Conservation (phyloP, 169 alveolate species). For the Eimeria tenella region DNA sequence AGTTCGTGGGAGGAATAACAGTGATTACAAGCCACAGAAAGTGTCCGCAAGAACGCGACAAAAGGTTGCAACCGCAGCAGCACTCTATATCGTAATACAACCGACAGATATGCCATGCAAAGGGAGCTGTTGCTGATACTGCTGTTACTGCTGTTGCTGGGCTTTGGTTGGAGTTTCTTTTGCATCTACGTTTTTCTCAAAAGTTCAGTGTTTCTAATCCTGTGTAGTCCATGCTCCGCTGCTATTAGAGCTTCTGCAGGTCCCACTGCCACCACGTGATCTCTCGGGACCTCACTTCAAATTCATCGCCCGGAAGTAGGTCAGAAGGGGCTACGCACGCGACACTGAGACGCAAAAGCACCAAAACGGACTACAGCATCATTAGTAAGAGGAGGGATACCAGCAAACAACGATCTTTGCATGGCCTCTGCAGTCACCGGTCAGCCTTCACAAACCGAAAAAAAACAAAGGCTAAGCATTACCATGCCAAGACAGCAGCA, state of each 20-base stretch:
- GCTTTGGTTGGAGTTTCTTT: background rate
- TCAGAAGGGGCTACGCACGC: constrained; percentile 34
- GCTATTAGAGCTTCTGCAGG: background rate
- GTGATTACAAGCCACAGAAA: no score
- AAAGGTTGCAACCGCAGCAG: no score
- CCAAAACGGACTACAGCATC: background rate
- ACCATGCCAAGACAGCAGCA: background rate
- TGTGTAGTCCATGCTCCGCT: no score
- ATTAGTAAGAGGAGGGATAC: background rate
- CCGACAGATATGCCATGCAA: background rate
- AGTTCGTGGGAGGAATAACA: no score
- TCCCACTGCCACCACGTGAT: background rate
- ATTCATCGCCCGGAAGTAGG: constrained; percentile 19
- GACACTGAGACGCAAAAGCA: constrained; percentile 21
- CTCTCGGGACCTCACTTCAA: background rate
- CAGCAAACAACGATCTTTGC: background rate
- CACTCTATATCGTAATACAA: background rate
- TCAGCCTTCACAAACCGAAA: background rate
- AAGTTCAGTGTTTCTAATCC: no score
- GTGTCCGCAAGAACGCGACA: no score
- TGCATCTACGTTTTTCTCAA: background rate
- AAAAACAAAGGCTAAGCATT: background rate
- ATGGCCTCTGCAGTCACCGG: no score
- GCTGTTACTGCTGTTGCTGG: background rate
- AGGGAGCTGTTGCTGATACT: background rate